Conservation (phyloP, 495 filamentous ascomycete genomes). For the Talaromyces stipitatus region DNA sequence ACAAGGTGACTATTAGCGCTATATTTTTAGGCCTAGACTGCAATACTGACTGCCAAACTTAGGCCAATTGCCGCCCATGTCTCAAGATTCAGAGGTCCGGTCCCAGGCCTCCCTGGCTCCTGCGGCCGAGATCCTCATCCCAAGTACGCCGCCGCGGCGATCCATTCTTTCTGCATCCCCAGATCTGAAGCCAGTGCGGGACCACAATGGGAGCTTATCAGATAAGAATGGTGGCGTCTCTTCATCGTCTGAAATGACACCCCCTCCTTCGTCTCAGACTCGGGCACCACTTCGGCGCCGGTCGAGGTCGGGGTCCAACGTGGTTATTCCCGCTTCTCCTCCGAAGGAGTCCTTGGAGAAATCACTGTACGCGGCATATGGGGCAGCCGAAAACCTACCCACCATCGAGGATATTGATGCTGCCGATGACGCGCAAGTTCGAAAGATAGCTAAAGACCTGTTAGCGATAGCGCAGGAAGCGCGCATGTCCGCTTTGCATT, state of each 20-base stretch:
- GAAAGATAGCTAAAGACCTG: slow-evolving; percentile 50
- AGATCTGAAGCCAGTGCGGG: slow-evolving; percentile 23
- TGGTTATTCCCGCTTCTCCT: slow-evolving; percentile 41
- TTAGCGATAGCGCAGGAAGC: slow-evolving; percentile 48
- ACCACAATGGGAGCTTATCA: slow-evolving; percentile 22
- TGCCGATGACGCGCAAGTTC: slow-evolving; percentile 51
- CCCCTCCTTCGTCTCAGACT: slow-evolving; percentile 67
- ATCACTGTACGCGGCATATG: slow-evolving; percentile 42
- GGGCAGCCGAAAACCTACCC: slow-evolving; percentile 47
- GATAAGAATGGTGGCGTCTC: slow-evolving; percentile 25
- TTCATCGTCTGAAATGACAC: slow-evolving; percentile 52
- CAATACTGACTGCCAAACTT: slow-evolving; percentile 11
- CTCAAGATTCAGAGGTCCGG: slow-evolving; percentile 21
- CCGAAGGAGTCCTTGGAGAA: slow-evolving; percentile 47
- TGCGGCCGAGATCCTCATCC: slow-evolving; percentile 31
- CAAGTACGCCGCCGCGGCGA: slow-evolving; percentile 28
- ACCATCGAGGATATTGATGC: slow-evolving; percentile 57
- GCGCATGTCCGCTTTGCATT: slow-evolving; percentile 79
- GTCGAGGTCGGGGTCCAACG: slow-evolving; percentile 32
- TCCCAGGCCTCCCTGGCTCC: slow-evolving; percentile 33
- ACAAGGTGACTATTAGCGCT: not conserved
- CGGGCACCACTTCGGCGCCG: slow-evolving; percentile 34
- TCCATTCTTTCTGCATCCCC: slow-evolving; percentile 34
- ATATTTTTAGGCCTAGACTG: not conserved
- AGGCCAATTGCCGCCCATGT: slow-evolving; percentile 26